phyloP scores from a whole-genome alignment of 2,329 filamentous ascomycete species.

The Nemania sp. region DNA sequence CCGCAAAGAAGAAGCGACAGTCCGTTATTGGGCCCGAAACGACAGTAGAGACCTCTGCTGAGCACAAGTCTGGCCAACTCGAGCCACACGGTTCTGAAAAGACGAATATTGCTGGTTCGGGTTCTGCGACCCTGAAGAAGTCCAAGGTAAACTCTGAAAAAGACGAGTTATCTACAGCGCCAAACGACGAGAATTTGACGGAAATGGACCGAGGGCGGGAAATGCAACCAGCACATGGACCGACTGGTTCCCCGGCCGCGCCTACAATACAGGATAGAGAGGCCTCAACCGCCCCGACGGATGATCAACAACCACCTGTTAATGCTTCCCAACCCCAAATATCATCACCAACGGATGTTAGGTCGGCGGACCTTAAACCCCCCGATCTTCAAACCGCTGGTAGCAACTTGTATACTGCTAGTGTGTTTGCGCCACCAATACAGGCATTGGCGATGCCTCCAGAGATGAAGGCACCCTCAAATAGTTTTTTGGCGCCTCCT shows the following conservation, averaged over 20 bases:
- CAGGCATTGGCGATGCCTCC: constrained; percentile 36
- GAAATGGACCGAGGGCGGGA: no score
- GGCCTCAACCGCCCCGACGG: background rate
- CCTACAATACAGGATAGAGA: constrained; percentile 5
- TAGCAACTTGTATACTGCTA: constrained; percentile 37
- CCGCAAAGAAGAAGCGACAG: constrained; percentile 54
- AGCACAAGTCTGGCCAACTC: constrained; percentile 31
- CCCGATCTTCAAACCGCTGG: constrained; percentile 33
- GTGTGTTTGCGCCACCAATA: constrained; percentile 39
- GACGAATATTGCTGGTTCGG: constrained; percentile 6
- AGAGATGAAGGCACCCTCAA: constrained; percentile 36
- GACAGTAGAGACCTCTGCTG: constrained; percentile 22
- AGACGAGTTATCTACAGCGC: background rate
- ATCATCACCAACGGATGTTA: constrained; percentile 26
- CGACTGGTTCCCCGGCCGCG: background rate
- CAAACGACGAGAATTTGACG: no score
- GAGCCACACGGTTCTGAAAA: constrained; percentile 22
- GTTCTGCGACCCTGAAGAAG: constrained; percentile 10
- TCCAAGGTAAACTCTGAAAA: constrained; percentile 3
- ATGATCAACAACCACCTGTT: constrained; percentile 5
- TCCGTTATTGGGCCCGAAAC: constrained; percentile 35
- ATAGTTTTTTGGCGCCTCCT: constrained; percentile 40
- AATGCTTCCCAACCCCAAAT: constrained; percentile 21
- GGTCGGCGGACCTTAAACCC: constrained; percentile 33
- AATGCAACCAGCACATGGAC: background rate